Conservation (phyloP, 169 alveolate species). For the Cryptosporidium andersoni region DNA sequence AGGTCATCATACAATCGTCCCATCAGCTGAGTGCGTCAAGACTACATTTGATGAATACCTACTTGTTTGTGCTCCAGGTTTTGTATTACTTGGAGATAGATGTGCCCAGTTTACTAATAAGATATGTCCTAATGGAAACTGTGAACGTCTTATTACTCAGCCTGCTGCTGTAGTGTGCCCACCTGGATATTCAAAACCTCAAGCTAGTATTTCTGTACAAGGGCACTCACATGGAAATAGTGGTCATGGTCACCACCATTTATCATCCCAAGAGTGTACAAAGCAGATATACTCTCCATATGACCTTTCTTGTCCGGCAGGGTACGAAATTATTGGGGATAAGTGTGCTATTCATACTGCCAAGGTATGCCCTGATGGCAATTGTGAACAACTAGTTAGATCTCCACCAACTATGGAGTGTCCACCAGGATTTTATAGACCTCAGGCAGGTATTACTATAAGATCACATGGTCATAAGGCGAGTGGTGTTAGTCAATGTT, state of each 20-base stretch:
- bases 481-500: conserved; percentile 63
- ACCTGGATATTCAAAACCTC: conserved; percentile 69
- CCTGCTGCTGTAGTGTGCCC: conserved; percentile 70
- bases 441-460: conserved; percentile 65
- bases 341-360: conserved; percentile 65
- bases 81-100: conserved; percentile 59
- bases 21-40: conserved; percentile 66
- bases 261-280: conserved; percentile 37
- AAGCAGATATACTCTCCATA: conserved; percentile 66
- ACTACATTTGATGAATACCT: conserved; percentile 61
- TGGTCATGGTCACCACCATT: conserved; percentile 19
- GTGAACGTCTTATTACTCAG: conserved; percentile 49
- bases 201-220: neutral
- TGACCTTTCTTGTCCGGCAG: conserved; percentile 70
- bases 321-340: conserved; percentile 60
- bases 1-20: conserved; percentile 17
- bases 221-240: conserved; percentile 12
- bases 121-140: conserved; percentile 68
- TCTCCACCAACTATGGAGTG: conserved; percentile 71
- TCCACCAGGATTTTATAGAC: conserved; percentile 70
- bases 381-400: conserved; percentile 56
- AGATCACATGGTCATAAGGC: conserved; percentile 72
- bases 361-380: conserved; percentile 68
- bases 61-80: conserved; percentile 61
- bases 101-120: conserved; percentile 62